Conservation (phyloP, 495 filamentous ascomycete species). For the Penicillium flavigenum region DNA sequence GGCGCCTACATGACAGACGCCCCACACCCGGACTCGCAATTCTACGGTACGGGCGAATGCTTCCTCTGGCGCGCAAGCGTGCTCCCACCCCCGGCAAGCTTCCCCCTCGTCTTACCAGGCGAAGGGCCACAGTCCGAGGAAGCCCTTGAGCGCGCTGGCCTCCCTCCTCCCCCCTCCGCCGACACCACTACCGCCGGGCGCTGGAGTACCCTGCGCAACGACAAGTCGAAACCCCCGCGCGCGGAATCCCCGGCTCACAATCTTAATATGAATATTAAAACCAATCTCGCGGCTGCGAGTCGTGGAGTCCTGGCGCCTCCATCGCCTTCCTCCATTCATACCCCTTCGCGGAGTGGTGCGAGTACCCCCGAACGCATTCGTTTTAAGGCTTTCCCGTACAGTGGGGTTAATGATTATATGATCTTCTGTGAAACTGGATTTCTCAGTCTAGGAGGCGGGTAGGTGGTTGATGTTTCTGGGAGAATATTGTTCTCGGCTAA, state of each 20-base stretch:
- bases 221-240: constrained; percentile 23
- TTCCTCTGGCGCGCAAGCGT: constrained; percentile 90
- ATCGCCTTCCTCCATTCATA: constrained; percentile 28
- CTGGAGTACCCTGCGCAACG: constrained; percentile 61
- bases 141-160: constrained; percentile 39
- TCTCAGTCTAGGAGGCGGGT: constrained; percentile 81
- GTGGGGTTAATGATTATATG: constrained; percentile 93
- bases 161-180: constrained; percentile 71
- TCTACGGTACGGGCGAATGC: constrained; percentile 95
- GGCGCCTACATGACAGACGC: constrained; percentile 91
- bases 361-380: constrained; percentile 66
- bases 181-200: constrained; percentile 71
- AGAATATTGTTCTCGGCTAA: constrained; percentile 8
- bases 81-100: constrained; percentile 44
- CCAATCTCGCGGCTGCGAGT: constrained; percentile 31
- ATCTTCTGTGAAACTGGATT: constrained; percentile 89
- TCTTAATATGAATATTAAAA: constrained; percentile 32
- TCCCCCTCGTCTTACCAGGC: constrained; percentile 47
- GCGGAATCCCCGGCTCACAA: constrained; percentile 25
- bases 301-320: constrained; percentile 31
- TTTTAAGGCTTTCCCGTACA: constrained; percentile 97
- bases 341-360: constrained; percentile 34
- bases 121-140: constrained; percentile 37
- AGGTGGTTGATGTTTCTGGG: constrained; percentile 24
- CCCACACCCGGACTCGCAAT: constrained; percentile 75